Conservation (phyloP, 495 filamentous ascomycete species). For the Pyronema omphalodes region DNA sequence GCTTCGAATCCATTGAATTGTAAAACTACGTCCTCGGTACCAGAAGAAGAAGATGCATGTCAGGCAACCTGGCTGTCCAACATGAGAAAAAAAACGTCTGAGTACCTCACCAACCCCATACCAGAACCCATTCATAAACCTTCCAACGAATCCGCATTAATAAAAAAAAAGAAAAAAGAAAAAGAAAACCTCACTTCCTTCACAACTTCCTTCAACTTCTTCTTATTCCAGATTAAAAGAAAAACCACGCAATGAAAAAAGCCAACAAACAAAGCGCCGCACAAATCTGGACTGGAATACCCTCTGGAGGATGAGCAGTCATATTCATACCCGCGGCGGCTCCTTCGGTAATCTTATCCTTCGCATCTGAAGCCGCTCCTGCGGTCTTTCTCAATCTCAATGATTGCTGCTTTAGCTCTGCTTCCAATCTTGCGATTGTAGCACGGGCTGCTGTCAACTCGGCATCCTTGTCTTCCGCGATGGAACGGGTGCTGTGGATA, state of each 20-base stretch:
- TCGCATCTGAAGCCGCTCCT: conserved; percentile 23
- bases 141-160: no score
- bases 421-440: conserved; percentile 48
- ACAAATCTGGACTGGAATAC: conserved; percentile 72
- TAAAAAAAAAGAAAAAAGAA: no score
- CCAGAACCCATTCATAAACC: no score
- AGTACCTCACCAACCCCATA: no score
- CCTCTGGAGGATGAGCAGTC: conserved; percentile 35
- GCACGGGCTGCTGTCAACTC: conserved; percentile 61
- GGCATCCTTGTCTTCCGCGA: conserved; percentile 31
- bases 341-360: conserved; percentile 13
- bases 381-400: conserved; percentile 49
- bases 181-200: no score
- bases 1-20: no score
- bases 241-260: conserved; percentile 85
- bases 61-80: no score
- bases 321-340: conserved; percentile 26
- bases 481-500: neutral
- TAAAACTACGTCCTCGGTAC: no score
- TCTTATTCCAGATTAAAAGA: conserved; percentile 45
- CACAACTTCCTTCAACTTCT: neutral
- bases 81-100: no score
- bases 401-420: conserved; percentile 48
- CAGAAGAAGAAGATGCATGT: no score
- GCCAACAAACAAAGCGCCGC: conserved; percentile 69